Base-by-base conservation (phyloP, 1,284 basidiomycete species). In the Pyrrhoderma noxium region DNA sequence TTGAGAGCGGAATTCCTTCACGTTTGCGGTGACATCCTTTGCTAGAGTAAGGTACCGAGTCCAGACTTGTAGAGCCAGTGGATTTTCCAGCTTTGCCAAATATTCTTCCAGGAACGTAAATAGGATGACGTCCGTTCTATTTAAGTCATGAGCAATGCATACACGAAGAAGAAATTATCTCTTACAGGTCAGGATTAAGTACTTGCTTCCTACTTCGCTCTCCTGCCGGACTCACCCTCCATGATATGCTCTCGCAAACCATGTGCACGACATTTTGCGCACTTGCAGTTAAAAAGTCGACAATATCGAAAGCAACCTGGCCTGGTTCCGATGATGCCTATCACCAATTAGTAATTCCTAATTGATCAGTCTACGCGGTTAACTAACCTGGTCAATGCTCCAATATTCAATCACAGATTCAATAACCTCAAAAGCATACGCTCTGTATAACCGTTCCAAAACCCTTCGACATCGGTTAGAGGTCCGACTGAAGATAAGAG, bases 1-100 rank as follows among this genome's bases (percentile, higher is more conserved):
- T 56, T 90, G 84, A 0, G 72, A 60, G 56, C 82, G 84, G 70
- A 82, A 80, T 47, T 84, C 76, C 55, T 79, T 72, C 45, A 80
- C 67, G 58, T 73, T 76, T 47, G 74, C 73, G 9, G 81, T 67
- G 16, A 94, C 67, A 25, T 97, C 94, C 62, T 89, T 93, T 8
- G 84, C 80, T 31, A 98, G 73, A 34, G 84, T 77, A 56, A 91
- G 73, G 61, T 87, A 85, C 16, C 88, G 77, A 48, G 71, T 70
- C 94, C 95, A 98, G 5, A 97, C 89, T 68, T 98, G 95, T 3
- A 92, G 74, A 1, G 91, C 92, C 18, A 94, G 73, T 0, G 92
- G 88, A 1, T 90, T 89, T 65, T 98, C 94, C 44, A 99, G 68
- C 4, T 85, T 79, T 18, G 70, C 69, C n/a, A 96, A 66, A 62